A percentile compares a stretch with the other conserved stretches of the same genome.
Evolutionary conservation across 2,329 filamentous ascomycete genomes (phyloP).

Genomic region (Claviceps capensis): DNA sequence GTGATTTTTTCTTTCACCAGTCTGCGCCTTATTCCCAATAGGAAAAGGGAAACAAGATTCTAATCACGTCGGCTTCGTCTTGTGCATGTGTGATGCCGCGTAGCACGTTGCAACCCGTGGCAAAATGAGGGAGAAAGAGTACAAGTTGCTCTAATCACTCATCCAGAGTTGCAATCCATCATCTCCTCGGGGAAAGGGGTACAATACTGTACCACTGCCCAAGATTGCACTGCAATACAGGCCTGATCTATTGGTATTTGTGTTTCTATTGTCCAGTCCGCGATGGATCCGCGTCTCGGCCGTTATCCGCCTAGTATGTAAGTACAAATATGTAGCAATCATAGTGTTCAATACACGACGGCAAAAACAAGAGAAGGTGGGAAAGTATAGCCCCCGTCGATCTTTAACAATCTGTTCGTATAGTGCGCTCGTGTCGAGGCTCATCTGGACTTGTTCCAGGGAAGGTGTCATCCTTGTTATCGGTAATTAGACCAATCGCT

Average conservation of each 20-base stretch:
- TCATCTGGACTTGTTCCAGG: no score
- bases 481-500: neutral
- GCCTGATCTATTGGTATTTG: neutral
- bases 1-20: neutral
- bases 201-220: neutral
- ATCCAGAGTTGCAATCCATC: no score
- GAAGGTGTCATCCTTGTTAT: no score
- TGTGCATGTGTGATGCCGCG: neutral
- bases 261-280: neutral
- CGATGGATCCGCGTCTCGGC: neutral
- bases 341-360: neutral
- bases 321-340: neutral
- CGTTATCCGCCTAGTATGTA: neutral
- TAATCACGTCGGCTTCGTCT: neutral
- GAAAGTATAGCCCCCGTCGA: neutral
- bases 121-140: no score
- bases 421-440: neutral
- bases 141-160: no score
- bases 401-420: neutral
- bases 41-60: no score
- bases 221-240: no score
- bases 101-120: no score
- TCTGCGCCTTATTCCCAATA: neutral
- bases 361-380: neutral
- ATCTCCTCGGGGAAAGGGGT: neutral